Percentiles rank a stretch among this genome's conserved stretches.
These are phyloP conservation scores for Dictyostelium capitatum DNA, from an alignment of 78 protist genomes.

Conservation along the genomic window DNA sequence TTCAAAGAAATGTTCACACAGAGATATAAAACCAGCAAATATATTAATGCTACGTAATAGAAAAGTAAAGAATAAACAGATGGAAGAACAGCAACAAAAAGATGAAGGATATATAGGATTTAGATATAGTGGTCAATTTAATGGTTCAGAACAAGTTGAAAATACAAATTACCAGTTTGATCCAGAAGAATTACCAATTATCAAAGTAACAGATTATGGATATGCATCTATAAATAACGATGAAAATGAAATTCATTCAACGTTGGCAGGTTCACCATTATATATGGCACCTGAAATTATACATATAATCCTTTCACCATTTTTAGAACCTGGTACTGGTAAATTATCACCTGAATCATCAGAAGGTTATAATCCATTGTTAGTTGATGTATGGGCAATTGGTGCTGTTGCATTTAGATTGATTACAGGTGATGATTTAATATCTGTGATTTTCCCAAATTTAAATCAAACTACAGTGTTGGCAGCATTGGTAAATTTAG, in stretches of 20 bases:
- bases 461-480: conserved; percentile 52
- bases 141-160: background rate
- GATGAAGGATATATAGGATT: background rate
- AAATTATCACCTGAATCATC: conserved; percentile 20
- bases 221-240: conserved; percentile 30
- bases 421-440: conserved; percentile 51
- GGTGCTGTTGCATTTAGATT: conserved; percentile 61
- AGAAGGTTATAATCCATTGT: conserved; percentile 56
- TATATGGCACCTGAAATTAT: conserved; percentile 78
- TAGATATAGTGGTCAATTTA: background rate
- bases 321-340: conserved; percentile 52
- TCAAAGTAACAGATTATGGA: conserved; percentile 70
- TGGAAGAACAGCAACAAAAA: too few species aligned
- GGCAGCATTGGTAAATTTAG: conserved; percentile 56
- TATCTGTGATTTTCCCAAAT: conserved; percentile 42
- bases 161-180: background rate
- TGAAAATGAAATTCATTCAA: conserved; percentile 35
- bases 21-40: conserved; percentile 77
- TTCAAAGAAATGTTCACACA: conserved; percentile 52
- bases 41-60: conserved; percentile 40
- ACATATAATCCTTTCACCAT: conserved; percentile 50
- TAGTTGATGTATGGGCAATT: conserved; percentile 72
- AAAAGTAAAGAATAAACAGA: background rate
- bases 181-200: conserved; percentile 31
- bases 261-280: conserved; percentile 64